Evolutionary conservation across 2,329 filamentous ascomycete genomes (phyloP).

Genomic region (Calonectria leucothoes): DNA sequence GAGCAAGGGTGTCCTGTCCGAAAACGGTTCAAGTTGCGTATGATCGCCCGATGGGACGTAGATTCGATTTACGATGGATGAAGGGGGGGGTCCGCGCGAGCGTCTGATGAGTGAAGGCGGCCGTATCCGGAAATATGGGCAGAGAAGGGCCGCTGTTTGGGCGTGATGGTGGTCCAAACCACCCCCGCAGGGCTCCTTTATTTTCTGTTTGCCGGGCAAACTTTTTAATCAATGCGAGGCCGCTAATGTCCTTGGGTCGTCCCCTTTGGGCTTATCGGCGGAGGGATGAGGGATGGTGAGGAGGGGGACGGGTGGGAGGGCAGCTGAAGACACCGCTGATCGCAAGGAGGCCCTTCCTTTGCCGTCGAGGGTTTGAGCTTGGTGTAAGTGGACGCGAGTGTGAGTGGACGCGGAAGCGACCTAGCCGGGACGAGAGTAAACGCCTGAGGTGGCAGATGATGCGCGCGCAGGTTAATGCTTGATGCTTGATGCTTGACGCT

Average conservation of each 20-base stretch:
- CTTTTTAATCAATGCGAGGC: conserved; percentile 6
- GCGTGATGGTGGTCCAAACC: background rate
- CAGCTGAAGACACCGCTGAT: background rate
- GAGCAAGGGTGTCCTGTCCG: conserved; percentile 33
- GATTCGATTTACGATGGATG: background rate
- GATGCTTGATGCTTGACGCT: no score
- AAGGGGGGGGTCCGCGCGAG: background rate
- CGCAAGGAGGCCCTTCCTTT: background rate
- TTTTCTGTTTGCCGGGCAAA: background rate
- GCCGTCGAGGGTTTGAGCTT: background rate
- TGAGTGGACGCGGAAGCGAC: background rate
- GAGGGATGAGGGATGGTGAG: background rate
- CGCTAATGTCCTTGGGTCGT: background rate
- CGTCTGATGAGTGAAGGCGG: background rate
- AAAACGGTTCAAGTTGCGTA: conserved; percentile 40
- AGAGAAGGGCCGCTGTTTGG: background rate
- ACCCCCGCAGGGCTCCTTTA: background rate
- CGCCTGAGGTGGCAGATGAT: background rate
- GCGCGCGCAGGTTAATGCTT: no score
- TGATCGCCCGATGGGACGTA: conserved; percentile 15
- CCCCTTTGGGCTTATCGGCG: background rate
- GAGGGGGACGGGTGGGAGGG: background rate
- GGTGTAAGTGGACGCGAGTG: conserved; percentile 9
- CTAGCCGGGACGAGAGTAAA: background rate
- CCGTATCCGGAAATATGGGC: conserved; percentile 5